Evolutionary conservation across 805 yeast species (phyloP).

Genomic region (Tetrapisispora phaffii): DNA sequence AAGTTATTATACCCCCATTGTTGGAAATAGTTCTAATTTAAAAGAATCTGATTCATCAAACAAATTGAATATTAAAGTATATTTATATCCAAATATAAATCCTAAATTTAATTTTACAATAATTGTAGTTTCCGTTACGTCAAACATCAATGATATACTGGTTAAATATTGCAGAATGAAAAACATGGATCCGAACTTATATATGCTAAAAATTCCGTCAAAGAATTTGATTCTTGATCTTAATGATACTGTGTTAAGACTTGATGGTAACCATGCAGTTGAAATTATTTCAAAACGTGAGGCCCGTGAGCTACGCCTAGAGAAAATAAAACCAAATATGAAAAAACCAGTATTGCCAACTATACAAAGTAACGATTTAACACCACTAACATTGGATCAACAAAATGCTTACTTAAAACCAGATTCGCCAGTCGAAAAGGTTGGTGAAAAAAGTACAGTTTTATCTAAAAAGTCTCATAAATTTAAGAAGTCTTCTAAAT

Average conservation of each 20-base stretch:
- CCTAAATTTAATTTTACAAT: constrained; percentile 23
- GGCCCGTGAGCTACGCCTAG: constrained; percentile 30
- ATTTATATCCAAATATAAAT: constrained; percentile 27
- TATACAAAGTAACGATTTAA: constrained; percentile 27
- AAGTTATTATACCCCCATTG: constrained; percentile 32
- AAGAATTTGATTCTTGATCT: constrained; percentile 28
- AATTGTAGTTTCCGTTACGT: constrained; percentile 28
- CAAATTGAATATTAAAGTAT: constrained; percentile 25
- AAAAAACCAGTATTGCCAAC: constrained; percentile 26
- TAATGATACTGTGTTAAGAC: constrained; percentile 33
- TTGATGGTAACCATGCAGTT: constrained; percentile 34
- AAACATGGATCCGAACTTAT: constrained; percentile 30
- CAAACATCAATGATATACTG: constrained; percentile 31
- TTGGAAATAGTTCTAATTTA: constrained; percentile 16
- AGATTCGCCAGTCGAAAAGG: constrained; percentile 5
- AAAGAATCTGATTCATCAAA: constrained; percentile 21
- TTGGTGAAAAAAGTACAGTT: background rate
- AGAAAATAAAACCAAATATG: constrained; percentile 23
- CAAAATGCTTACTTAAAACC: constrained; percentile 16
- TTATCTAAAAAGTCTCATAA: constrained; percentile 5
- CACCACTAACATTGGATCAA: constrained; percentile 27
- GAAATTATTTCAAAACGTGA: constrained; percentile 37
- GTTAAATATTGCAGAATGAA: constrained; percentile 30
- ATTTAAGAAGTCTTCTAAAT: constrained; percentile 14
- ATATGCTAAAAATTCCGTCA: constrained; percentile 28